A percentile compares a stretch with the other conserved stretches of the same genome.
Evolutionary conservation across 2,329 filamentous ascomycete species (phyloP).

Genomic region (Eutypella sp.): DNA sequence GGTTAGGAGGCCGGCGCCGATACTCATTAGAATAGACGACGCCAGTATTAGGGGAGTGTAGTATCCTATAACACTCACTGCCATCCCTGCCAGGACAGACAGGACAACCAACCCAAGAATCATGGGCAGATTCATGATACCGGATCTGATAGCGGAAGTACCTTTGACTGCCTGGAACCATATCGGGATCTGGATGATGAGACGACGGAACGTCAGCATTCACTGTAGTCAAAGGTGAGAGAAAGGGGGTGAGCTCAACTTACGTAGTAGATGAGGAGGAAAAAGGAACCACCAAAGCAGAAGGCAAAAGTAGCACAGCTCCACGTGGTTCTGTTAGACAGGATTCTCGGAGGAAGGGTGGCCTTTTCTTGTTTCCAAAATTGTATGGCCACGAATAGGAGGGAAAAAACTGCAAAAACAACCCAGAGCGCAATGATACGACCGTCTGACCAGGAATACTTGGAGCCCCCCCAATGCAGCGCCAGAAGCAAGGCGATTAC

Average conservation of each 20-base stretch:
- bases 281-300: not conserved
- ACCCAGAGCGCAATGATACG: not conserved
- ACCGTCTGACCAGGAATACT: conserved; percentile 12
- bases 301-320: not conserved
- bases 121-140: not conserved
- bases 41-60: not conserved
- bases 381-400: not conserved
- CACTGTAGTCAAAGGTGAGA: too few species aligned
- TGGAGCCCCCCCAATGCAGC: conserved; percentile 25
- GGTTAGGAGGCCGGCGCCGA: not conserved
- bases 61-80: not conserved
- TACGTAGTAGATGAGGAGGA: not conserved
- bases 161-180: not conserved
- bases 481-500: conserved; percentile 23
- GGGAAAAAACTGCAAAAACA: not conserved
- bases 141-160: not conserved
- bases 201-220: too few species aligned
- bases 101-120: not conserved
- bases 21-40: not conserved
- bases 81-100: not conserved
- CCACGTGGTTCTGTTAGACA: not conserved
- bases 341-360: not conserved
- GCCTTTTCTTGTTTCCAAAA: not conserved
- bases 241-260: too few species aligned
- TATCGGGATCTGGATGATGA: too few species aligned